phyloP scores from a whole-genome alignment of 2,329 filamentous ascomycete genomes.

The Fusarium protoensiforme region DNA sequence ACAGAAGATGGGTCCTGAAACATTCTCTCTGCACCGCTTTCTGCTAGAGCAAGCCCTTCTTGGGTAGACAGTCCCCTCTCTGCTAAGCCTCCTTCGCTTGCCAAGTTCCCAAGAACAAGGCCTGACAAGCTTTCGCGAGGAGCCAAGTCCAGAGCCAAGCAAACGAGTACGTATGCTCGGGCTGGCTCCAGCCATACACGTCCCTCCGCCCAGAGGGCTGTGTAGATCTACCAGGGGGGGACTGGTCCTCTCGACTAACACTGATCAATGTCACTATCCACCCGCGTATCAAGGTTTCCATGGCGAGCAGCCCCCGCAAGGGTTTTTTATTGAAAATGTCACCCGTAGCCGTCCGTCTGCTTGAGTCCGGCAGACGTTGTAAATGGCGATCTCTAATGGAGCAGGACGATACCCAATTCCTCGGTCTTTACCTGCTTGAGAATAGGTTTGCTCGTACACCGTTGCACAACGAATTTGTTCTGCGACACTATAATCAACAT shows the following conservation, averaged over 20 bases:
- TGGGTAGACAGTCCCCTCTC: background rate
- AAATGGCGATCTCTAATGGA: background rate
- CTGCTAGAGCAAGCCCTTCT: background rate
- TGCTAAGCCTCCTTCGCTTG: conserved; percentile 6
- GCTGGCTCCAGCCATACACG: background rate
- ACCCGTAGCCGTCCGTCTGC: background rate
- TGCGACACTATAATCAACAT: background rate
- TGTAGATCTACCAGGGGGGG: background rate
- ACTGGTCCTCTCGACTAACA: background rate
- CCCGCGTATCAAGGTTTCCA: background rate
- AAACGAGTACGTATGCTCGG: conserved; percentile 9
- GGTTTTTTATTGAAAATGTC: conserved; percentile 1
- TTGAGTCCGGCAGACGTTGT: background rate
- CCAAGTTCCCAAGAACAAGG: background rate
- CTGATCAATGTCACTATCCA: background rate
- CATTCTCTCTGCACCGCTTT: background rate
- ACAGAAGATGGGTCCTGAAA: background rate
- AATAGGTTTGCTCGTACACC: background rate
- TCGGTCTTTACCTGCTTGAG: background rate
- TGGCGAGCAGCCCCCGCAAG: background rate
- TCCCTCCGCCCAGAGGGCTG: background rate
- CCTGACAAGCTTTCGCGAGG: background rate
- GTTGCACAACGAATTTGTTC: background rate
- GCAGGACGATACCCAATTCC: background rate
- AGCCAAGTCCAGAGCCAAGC: conserved; percentile 13